phyloP scores from a whole-genome alignment of 2,329 filamentous ascomycete species.

The Fusarium solani-melongenae region DNA sequence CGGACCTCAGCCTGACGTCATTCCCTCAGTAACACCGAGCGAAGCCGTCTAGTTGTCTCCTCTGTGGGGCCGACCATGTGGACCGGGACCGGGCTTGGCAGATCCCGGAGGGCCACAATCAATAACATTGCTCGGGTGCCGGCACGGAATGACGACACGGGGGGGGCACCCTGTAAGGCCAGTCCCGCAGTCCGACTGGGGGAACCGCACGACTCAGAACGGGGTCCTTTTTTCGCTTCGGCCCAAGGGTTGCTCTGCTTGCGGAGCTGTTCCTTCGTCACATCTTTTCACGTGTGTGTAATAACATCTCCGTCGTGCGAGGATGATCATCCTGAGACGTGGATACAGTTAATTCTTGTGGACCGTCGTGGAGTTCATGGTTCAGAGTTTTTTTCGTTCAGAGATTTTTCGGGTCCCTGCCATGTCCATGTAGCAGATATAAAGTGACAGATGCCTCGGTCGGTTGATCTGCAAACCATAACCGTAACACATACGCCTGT shows the following conservation, averaged over 20 bases:
- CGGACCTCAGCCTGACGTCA: slow-evolving; percentile 28
- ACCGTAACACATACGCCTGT: slow-evolving; percentile 2
- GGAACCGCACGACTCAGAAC: slow-evolving; percentile 24
- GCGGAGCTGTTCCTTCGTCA: not conserved
- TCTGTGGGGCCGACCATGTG: slow-evolving; percentile 11
- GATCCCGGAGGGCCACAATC: slow-evolving; percentile 16
- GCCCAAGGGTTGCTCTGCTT: not conserved
- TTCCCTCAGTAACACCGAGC: slow-evolving; percentile 37
- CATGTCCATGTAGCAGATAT: slow-evolving; percentile 20
- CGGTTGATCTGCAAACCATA: not conserved
- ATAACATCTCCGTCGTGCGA: slow-evolving; percentile 12
- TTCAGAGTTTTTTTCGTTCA: slow-evolving; percentile 12
- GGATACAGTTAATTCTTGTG: slow-evolving; percentile 19
- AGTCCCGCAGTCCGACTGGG: not conserved
- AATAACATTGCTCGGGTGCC: slow-evolving; percentile 24
- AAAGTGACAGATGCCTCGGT: slow-evolving; percentile 1
- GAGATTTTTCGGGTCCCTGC: not conserved
- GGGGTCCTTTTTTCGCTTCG: slow-evolving; percentile 5
- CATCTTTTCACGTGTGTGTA: not conserved
- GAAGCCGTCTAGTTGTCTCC: slow-evolving; percentile 11
- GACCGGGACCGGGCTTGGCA: slow-evolving; percentile 35
- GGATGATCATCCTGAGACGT: slow-evolving; percentile 35
- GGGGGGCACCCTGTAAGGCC: slow-evolving; percentile 1
- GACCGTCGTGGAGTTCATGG: slow-evolving; percentile 11
- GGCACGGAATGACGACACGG: slow-evolving; percentile 38